A percentile compares a stretch with the other conserved stretches of the same genome.
Evolutionary conservation across 257 asterid genomes (phyloP).

Genomic region (Solanum okadae): DNA sequence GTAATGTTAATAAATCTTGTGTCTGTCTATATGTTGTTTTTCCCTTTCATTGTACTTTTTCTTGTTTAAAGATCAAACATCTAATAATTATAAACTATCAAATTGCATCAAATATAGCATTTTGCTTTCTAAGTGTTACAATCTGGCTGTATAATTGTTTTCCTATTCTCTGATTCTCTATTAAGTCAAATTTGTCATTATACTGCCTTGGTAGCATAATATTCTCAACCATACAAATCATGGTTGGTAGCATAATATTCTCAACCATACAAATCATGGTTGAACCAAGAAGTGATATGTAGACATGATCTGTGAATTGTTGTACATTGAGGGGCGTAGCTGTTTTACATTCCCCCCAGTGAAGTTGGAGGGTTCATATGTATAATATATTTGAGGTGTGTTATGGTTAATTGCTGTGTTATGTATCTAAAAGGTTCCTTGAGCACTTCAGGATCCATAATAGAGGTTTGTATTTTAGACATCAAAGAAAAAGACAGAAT

Average conservation of each 20-base stretch:
- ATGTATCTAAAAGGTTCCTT: not conserved
- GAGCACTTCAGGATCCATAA: not conserved
- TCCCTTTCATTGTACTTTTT: not conserved
- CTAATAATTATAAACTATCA: not conserved
- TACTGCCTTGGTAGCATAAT: not conserved
- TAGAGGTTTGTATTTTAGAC: not conserved
- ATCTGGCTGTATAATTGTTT: not conserved
- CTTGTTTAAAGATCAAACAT: not conserved
- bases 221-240: too few relatives aligned
- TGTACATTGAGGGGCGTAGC: not conserved
- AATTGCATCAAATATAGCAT: not conserved
- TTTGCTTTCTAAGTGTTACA: not conserved
- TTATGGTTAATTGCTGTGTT: not conserved
- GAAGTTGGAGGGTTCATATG: not conserved
- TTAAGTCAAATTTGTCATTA: not conserved
- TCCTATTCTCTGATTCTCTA: not conserved
- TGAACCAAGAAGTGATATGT: not conserved
- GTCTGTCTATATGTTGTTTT: not conserved
- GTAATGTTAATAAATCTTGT: not conserved
- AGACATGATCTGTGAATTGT: not conserved
- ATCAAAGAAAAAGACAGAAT: not conserved
- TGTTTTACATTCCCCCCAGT: not conserved
- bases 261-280: not conserved
- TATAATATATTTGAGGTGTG: not conserved
- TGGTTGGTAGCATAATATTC: too few relatives aligned